Evolutionary conservation across 2,329 filamentous ascomycete genomes (phyloP).

Genomic region (Scedosporium boydii): DNA sequence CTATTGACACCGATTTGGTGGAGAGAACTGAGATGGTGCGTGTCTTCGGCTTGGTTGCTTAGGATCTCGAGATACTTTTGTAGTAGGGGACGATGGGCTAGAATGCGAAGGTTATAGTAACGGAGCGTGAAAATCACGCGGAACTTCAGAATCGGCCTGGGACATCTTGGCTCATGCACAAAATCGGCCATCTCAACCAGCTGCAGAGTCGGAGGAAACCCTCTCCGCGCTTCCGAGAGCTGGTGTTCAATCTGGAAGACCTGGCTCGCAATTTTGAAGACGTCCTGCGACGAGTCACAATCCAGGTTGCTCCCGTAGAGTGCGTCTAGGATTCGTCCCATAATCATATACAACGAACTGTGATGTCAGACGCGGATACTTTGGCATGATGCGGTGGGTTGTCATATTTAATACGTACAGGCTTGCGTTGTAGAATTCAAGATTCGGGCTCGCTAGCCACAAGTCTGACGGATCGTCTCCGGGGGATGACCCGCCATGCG

Average conservation of each 20-base stretch:
- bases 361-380: not conserved
- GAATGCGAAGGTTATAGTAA: conserved; percentile 7
- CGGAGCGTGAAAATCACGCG: conserved; percentile 5
- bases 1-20: not conserved
- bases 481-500: not conserved
- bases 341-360: not conserved
- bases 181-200: not conserved
- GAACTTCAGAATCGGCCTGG: not conserved
- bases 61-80: conserved; percentile 7
- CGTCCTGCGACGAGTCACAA: not conserved
- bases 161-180: not conserved
- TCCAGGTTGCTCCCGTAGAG: conserved; percentile 3
- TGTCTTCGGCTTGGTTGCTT: not conserved
- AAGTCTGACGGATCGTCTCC: not conserved
- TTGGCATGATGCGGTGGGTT: not conserved
- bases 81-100: conserved; percentile 5
- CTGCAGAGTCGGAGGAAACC: not conserved
- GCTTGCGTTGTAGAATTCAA: conserved; percentile 1
- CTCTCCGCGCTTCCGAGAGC: not conserved
- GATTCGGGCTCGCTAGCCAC: not conserved
- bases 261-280: not conserved
- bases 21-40: not conserved
- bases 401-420: not conserved
- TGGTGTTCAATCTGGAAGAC: conserved; percentile 2
- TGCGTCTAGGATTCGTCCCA: not conserved